Percentiles rank a stretch among this genome's conserved stretches.
These are phyloP conservation scores for Beauveria rudraprayagi DNA, from an alignment of 2,329 filamentous ascomycete genomes.

Conservation along the genomic window DNA sequence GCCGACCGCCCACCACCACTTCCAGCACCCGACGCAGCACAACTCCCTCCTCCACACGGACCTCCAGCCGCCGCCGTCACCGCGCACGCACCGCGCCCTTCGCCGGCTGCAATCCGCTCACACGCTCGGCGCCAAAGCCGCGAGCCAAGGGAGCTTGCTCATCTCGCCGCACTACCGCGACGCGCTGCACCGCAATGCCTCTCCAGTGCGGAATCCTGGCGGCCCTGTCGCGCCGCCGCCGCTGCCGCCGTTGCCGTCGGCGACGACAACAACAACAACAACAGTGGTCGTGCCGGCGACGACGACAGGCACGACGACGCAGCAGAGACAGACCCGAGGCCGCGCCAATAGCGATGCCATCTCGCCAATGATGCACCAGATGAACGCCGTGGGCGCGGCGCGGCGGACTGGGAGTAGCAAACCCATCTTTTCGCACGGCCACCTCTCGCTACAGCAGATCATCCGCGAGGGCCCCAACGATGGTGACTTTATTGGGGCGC, in stretches of 20 bases:
- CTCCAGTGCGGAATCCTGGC: constrained; percentile 23
- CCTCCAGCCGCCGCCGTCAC: constrained; percentile 49
- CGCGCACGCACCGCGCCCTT: constrained; percentile 58
- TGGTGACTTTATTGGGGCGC: constrained; percentile 56
- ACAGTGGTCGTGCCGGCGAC: constrained; percentile 7
- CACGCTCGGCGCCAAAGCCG: constrained; percentile 49
- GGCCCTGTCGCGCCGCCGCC: background rate
- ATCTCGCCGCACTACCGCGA: constrained; percentile 56
- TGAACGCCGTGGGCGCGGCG: constrained; percentile 27
- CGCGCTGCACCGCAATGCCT: constrained; percentile 27
- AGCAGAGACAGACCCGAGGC: constrained; percentile 31
- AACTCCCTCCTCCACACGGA: constrained; percentile 28
- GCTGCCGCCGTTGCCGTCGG: background rate
- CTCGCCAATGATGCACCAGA: constrained; percentile 28
- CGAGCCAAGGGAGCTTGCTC: constrained; percentile 40
- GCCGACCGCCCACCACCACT: background rate
- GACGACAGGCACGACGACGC: constrained; percentile 20
- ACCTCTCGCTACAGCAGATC: constrained; percentile 62
- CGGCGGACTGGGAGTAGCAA: constrained; percentile 34
- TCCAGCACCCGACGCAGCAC: background rate
- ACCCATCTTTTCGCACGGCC: constrained; percentile 42
- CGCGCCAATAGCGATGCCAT: constrained; percentile 69
- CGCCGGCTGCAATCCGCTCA: constrained; percentile 72
- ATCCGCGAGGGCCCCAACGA: constrained; percentile 72
- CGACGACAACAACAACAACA: constrained; percentile 15